Evolutionary conservation across 768 basidiomycete species (phyloP).

Genomic region (Galerina marginata): DNA sequence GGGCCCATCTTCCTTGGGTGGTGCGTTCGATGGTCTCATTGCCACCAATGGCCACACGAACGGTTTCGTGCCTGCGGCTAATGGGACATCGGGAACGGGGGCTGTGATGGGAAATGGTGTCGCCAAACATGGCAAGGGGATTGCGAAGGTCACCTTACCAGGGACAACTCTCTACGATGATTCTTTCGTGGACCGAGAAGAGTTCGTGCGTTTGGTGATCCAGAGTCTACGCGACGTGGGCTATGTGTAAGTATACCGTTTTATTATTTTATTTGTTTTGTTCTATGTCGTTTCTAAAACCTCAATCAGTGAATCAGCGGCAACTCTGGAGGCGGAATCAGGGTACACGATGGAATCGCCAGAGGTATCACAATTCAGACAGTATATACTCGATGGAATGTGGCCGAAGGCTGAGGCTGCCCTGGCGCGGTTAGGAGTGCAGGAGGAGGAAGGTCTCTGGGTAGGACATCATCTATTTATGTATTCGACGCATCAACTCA

Average conservation of each 20-base stretch:
- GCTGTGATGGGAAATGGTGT: slow-evolving; percentile 51
- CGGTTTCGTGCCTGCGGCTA: slow-evolving; percentile 42
- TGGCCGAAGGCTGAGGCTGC: slow-evolving; percentile 82
- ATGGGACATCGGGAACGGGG: slow-evolving; percentile 35
- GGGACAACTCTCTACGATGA: slow-evolving; percentile 81
- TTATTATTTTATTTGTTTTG: slow-evolving; percentile 18
- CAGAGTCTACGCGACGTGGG: slow-evolving; percentile 92
- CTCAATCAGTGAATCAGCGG: slow-evolving; percentile 77
- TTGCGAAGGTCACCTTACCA: slow-evolving; percentile 69
- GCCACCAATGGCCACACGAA: slow-evolving; percentile 48
- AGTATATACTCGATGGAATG: slow-evolving; percentile 76
- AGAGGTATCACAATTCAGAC: slow-evolving; percentile 80
- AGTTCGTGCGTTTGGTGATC: slow-evolving; percentile 87
- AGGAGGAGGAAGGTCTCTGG: slow-evolving; percentile 70
- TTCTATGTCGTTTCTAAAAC: slow-evolving; percentile 5
- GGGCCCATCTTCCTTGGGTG: slow-evolving; percentile 54
- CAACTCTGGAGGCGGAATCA: slow-evolving; percentile 89
- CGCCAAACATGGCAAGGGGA: slow-evolving; percentile 53
- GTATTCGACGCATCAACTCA: slow-evolving; percentile 1
- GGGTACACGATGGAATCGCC: slow-evolving; percentile 85
- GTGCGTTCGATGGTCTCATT: slow-evolving; percentile 25
- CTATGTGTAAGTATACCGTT: slow-evolving; percentile 55
- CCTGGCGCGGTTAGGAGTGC: slow-evolving; percentile 70
- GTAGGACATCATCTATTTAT: slow-evolving; percentile 44
- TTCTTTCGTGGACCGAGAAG: slow-evolving; percentile 82